Evolutionary conservation across 2,329 filamentous ascomycete species (phyloP), one percentile per base, ranked within the genome.

Genomic region (Botrytis squamosa): DNA sequence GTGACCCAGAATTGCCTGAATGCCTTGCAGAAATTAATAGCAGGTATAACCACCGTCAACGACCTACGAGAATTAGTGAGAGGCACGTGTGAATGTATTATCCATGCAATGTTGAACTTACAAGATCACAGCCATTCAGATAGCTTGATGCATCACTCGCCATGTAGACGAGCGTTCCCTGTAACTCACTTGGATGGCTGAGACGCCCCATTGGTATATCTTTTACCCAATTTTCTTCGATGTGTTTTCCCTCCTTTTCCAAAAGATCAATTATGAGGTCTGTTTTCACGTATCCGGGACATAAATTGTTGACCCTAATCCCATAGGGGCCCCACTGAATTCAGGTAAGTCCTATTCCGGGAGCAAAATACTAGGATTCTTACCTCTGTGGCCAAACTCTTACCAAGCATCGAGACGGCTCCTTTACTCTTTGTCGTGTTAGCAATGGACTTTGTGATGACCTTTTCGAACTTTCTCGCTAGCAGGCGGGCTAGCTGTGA

Each of bases 291-390:
- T 86, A 86, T 77, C 90, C 90, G 0, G 90, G 89, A 64, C 88
- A 91, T 64, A 92, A 84, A 1, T 88, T 91, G 80, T 92, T 92
- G 75, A 92, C 87, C 14, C 90, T 85, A 72, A 92, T 91, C 40
- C 87, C 88, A 80, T 89, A 84, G 29, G 84, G 82, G 33, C 88
- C 89, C 89, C 89, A 91, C 82, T 91, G 57, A 62, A 49, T 60
- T 9, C 18, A 49, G 49, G 18, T 75, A 7, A 73, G 69, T 64
- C 29, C 46, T 36, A 57, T 46, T 63, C 36, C 1, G 63, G 6
- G 18, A 29, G 18, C 40, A n/a, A 33, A 44, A 40, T 25, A 18
- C 4, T 20, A 5, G 55, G 36, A 10, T 64, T 38, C 73, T 67
- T 76, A 76, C 77, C 74, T 79, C 89, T 33, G 87, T 83, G 9